Evolutionary conservation across 2,329 filamentous ascomycete genomes (phyloP).

Genomic region (Neonectria magnoliae): DNA sequence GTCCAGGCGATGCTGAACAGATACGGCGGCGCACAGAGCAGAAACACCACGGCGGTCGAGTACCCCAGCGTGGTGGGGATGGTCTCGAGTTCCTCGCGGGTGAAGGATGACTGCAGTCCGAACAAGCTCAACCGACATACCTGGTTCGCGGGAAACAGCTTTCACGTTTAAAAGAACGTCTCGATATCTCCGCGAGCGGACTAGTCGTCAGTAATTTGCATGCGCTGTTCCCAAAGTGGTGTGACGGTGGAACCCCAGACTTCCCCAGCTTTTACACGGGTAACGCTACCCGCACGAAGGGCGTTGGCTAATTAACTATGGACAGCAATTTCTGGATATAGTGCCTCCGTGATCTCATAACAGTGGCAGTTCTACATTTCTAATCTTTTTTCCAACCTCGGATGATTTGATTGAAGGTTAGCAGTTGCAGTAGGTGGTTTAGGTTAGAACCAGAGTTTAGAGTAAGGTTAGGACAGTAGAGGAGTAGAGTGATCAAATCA

Average conservation of each 20-base stretch:
- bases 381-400: no score
- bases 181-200: background rate
- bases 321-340: background rate
- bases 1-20: constrained; percentile 47
- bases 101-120: no score
- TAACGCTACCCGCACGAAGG: constrained; percentile 13
- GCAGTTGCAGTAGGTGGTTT: no score
- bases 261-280: constrained; percentile 11
- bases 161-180: no score
- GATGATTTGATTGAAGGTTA: no score
- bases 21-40: constrained; percentile 50
- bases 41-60: constrained; percentile 41
- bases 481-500: no score
- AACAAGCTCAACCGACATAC: constrained; percentile 1
- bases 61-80: constrained; percentile 56
- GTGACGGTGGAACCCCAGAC: constrained; percentile 1
- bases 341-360: background rate
- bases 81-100: no score
- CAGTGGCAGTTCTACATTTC: no score
- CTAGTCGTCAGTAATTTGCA: no score
- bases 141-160: background rate
- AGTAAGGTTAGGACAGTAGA: no score
- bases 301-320: background rate
- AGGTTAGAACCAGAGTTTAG: no score
- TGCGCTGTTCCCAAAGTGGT: constrained; percentile 3